These are phyloP conservation scores for Podospora pseudocomata DNA, from an alignment of 495 filamentous ascomycete genomes.

Conservation along the genomic window DNA sequence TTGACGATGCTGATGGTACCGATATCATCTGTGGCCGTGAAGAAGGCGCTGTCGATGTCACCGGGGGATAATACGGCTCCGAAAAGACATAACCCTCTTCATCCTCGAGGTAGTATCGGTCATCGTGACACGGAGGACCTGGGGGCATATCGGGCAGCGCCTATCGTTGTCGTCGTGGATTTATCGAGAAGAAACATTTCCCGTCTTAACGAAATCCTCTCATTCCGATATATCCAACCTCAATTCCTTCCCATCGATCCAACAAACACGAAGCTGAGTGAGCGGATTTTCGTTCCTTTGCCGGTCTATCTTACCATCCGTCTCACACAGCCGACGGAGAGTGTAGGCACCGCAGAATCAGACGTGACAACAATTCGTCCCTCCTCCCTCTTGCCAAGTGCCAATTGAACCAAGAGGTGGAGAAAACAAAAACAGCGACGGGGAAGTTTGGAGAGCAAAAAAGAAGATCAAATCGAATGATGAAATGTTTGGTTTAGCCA, in stretches of 20 bases:
- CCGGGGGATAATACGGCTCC: not conserved
- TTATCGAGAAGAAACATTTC: constrained; percentile 7
- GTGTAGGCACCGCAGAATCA: not conserved
- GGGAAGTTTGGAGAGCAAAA: not conserved
- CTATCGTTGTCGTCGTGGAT: not conserved
- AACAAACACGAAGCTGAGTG: not conserved
- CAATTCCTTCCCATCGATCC: not conserved
- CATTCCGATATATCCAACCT: not conserved
- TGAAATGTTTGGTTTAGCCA: not conserved
- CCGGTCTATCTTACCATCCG: not conserved
- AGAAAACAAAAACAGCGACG: not conserved
- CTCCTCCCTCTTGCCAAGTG: not conserved
- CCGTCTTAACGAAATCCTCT: not conserved
- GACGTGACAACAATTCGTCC: not conserved
- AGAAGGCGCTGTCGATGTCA: not conserved
- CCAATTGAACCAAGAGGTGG: not conserved
- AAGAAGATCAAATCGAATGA: not conserved
- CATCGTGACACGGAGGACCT: constrained; percentile 2
- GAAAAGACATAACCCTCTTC: not conserved
- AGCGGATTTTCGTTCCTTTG: not conserved
- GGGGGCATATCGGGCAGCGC: constrained; percentile 3
- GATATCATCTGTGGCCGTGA: not conserved
- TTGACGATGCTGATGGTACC: not conserved
- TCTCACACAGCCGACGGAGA: not conserved
- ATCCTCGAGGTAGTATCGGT: constrained; percentile 10